Conservation (phyloP, 2,329 filamentous ascomycete species). For the Fusarium sp. region DNA sequence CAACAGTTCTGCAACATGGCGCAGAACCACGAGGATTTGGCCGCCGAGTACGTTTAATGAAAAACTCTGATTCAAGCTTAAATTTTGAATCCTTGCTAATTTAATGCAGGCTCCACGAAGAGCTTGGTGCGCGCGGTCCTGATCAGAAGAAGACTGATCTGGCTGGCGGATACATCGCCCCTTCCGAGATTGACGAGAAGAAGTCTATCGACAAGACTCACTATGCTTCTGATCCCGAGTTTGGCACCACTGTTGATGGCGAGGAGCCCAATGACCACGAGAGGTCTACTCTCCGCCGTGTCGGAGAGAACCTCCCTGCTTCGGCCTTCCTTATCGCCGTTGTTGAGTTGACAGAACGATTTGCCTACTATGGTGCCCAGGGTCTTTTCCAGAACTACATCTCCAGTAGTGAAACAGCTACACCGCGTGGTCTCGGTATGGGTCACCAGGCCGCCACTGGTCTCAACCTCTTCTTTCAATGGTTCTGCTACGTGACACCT, state of each 20-base stretch:
- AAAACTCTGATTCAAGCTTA: slow-evolving; percentile 24
- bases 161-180: slow-evolving; percentile 42
- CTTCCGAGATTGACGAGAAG: slow-evolving; percentile 45
- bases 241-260: slow-evolving; percentile 57
- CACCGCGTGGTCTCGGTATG: slow-evolving; percentile 65
- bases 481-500: slow-evolving; percentile 61
- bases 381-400: slow-evolving; percentile 70
- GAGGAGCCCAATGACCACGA: slow-evolving; percentile 67
- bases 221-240: slow-evolving; percentile 44
- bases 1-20: slow-evolving; percentile 45
- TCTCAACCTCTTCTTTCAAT: slow-evolving; percentile 68
- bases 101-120: slow-evolving; percentile 46
- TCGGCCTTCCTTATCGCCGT: slow-evolving; percentile 69
- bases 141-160: slow-evolving; percentile 44
- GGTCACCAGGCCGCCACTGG: slow-evolving; percentile 68
- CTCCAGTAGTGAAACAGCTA: slow-evolving; percentile 51
- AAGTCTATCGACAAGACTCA: slow-evolving; percentile 43
- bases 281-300: slow-evolving; percentile 61
- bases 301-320: slow-evolving; percentile 66
- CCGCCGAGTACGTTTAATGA: slow-evolving; percentile 49
- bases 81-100: slow-evolving; percentile 21
- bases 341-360: slow-evolving; percentile 68
- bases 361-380: slow-evolving; percentile 68
- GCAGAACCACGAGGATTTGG: slow-evolving; percentile 52
- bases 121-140: slow-evolving; percentile 45